Conservation (phyloP, 495 filamentous ascomycete genomes). For the Aspergillus homomorphus region DNA sequence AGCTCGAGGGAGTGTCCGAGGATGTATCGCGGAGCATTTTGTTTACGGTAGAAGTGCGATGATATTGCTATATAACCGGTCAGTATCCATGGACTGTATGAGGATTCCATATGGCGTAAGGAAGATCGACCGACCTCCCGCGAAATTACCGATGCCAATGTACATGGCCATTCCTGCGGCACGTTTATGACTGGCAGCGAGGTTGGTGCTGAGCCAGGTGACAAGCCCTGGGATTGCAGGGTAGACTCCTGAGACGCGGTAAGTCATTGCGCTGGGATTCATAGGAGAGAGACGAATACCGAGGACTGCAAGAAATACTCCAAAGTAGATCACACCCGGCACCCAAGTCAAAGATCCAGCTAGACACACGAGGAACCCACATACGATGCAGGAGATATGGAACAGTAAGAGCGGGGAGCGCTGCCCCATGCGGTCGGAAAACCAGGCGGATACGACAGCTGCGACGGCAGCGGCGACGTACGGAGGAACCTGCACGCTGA, state of each 20-base stretch:
- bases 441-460: slow-evolving; percentile 43
- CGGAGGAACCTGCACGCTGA: slow-evolving; percentile 41
- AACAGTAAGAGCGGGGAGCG: slow-evolving; percentile 63
- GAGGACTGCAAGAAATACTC: slow-evolving; percentile 67
- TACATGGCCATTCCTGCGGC: slow-evolving; percentile 71
- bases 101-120: not conserved
- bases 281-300: slow-evolving; percentile 50
- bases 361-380: slow-evolving; percentile 63
- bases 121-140: slow-evolving; percentile 43
- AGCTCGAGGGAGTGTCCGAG: slow-evolving; percentile 70
- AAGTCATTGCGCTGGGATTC: slow-evolving; percentile 25
- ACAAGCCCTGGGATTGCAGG: slow-evolving; percentile 60
- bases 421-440: slow-evolving; percentile 58
- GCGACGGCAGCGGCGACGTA: slow-evolving; percentile 35
- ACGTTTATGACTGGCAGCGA: slow-evolving; percentile 68
- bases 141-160: slow-evolving; percentile 71
- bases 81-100: not conserved
- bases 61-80: slow-evolving; percentile 53
- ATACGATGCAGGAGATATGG: slow-evolving; percentile 55
- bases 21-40: slow-evolving; percentile 60
- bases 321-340: slow-evolving; percentile 69
- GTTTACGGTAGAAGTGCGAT: slow-evolving; percentile 69
- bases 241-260: slow-evolving; percentile 28
- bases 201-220: slow-evolving; percentile 69
- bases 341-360: slow-evolving; percentile 37